These are phyloP conservation scores for Euphrasia arctica DNA, from an alignment of 305 asterid species.

Conservation along the genomic window DNA sequence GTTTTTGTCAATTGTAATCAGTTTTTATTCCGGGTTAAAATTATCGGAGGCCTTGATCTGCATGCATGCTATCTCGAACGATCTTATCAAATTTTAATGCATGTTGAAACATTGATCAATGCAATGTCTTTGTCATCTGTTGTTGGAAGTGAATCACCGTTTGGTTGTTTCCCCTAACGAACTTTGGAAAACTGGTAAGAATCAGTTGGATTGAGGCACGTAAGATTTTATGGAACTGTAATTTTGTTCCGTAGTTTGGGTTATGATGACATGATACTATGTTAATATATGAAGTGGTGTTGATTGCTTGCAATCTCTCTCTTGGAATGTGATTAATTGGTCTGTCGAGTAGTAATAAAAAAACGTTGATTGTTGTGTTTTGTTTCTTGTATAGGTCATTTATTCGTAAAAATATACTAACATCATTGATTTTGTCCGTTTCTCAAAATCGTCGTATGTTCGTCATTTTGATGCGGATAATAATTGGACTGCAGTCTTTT, in stretches of 20 bases:
- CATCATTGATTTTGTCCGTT: constrained; percentile 2
- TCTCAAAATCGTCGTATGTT: constrained; percentile 15
- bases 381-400: constrained; percentile 12
- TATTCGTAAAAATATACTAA: constrained; percentile 4
- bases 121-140: constrained; percentile 3
- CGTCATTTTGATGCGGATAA: not conserved
- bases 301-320: constrained; percentile 2
- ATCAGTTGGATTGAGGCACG: constrained; percentile 15
- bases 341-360: constrained; percentile 9
- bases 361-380: too few species aligned
- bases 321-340: constrained; percentile 19
- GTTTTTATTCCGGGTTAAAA: constrained; percentile 14
- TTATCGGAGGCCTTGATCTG: constrained; percentile 17
- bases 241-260: constrained; percentile 19
- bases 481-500: too few species aligned
- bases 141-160: constrained; percentile 14
- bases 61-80: constrained; percentile 25
- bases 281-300: constrained; percentile 11
- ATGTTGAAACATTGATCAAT: constrained; percentile 3
- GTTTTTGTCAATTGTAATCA: not conserved
- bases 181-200: not conserved
- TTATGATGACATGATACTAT: constrained; percentile 17
- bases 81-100: constrained; percentile 18
- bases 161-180: not conserved
- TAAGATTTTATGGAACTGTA: constrained; percentile 4